Base-by-base conservation (phyloP, 1,284 basidiomycete species). In the Cystobasidium pallidum region DNA sequence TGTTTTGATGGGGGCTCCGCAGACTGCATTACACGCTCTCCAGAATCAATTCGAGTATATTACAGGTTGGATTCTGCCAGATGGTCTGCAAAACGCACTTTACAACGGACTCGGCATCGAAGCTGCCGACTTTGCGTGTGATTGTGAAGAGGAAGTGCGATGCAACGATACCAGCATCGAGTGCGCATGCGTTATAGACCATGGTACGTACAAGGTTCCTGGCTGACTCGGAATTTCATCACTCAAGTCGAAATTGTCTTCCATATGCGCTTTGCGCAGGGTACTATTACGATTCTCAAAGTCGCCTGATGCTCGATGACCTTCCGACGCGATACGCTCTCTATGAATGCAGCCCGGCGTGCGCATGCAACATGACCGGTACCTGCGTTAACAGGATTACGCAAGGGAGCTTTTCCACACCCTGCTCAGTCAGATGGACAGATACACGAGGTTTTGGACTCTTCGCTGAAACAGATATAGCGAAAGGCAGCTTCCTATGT, bases 401-500 rank as follows among this genome's bases (percentile, higher is more conserved):
- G 30, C 45, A 70, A 36, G 10, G 30, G 7, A 28, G 51, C 32
- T 10, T 51, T 15, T 62, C 26, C 4, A 62, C 57, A 4, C 2
- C 17, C 13, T 66, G 52, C 28, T 28, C 26, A 13, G 30, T 66
- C n/a, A 39, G 47, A 15, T 66, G 52, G 54, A 55, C 43, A 1
- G 24, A 34, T 8, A 43, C 39, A 15, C 41, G 57, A 32, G 70
- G 70, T 10, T 66, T 61, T 28, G 70, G 70, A n/a, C 64, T 72
- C 8, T 72, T 66, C 28, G 64, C 70, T 2, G 41, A 66, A 10
- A 30, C 57, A 32, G 43, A 43, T 13, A 72, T 72, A 11, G 24
- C 43, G 2, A 62, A 62, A 43, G 70, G 70, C 7, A 34, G n/a
- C 11, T 72, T 72, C 49, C 55, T 72, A 3, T 72, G 70, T 64